Conservation (phyloP, 768 basidiomycete species). For the Hygrocybe coccinea region DNA sequence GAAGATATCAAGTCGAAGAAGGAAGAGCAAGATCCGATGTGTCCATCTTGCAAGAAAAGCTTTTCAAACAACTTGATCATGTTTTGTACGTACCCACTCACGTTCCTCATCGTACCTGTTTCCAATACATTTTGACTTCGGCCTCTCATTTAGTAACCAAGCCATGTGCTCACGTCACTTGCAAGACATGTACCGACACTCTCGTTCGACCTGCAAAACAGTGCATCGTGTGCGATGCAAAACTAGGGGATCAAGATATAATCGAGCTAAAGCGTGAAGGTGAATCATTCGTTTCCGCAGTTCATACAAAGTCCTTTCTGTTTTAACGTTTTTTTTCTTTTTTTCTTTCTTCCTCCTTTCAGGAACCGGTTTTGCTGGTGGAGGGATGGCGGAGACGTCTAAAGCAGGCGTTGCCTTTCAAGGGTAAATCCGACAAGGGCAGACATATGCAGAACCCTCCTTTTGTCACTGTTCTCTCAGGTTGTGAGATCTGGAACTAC, state of each 20-base stretch:
- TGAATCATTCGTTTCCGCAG: constrained; percentile 17
- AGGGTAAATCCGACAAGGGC: constrained; percentile 43
- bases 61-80: constrained; percentile 74
- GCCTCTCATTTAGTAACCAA: constrained; percentile 55
- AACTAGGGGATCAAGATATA: constrained; percentile 62
- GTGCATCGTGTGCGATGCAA: constrained; percentile 81
- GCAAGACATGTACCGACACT: constrained; percentile 86
- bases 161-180: constrained; percentile 87
- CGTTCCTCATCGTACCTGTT: background rate
- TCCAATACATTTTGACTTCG: background rate
- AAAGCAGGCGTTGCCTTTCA: constrained; percentile 82
- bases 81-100: constrained; percentile 54
- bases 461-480: too few species aligned
- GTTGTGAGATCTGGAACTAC: too few species aligned
- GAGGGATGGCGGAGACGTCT: constrained; percentile 88
- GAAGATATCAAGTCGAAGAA: constrained; percentile 36
- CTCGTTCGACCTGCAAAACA: constrained; percentile 73
- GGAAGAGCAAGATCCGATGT: constrained; percentile 66
- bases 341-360: background rate
- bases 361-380: constrained; percentile 93
- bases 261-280: constrained; percentile 89
- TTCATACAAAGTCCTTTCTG: background rate
- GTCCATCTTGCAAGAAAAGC: constrained; percentile 81
- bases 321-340: background rate
- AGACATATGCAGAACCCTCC: too few species aligned